Percentiles rank a stretch among this genome's conserved stretches.
Evolutionary conservation across 2,329 filamentous ascomycete species (phyloP).

Genomic region (Ustulina deusta): DNA sequence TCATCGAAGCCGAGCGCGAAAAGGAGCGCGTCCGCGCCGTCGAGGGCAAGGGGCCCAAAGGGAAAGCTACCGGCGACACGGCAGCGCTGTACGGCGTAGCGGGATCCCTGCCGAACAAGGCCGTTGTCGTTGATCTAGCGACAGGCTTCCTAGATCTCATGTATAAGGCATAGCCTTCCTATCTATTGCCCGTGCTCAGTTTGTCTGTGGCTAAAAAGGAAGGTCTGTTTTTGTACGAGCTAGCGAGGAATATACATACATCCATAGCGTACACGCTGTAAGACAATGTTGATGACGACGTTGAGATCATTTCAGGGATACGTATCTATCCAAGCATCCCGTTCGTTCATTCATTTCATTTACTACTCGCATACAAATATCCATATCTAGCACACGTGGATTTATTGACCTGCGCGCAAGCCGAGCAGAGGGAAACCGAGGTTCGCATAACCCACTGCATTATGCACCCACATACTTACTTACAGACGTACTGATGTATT

Average conservation of each 20-base stretch:
- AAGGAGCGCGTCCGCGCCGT: constrained; percentile 79
- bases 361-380: not conserved
- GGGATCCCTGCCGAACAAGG: constrained; percentile 94
- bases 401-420: not conserved
- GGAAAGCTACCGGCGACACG: constrained; percentile 79
- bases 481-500: not conserved
- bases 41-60: constrained; percentile 74
- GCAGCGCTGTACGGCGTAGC: constrained; percentile 95
- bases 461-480: not conserved
- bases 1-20: constrained; percentile 79
- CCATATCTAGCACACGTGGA: not conserved
- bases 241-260: not conserved
- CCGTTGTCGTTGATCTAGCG: constrained; percentile 89
- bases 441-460: not conserved
- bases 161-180: constrained; percentile 77
- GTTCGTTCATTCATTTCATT: not conserved
- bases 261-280: constrained; percentile 14
- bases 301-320: not conserved
- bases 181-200: not conserved
- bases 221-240: constrained; percentile 1
- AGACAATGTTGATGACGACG: constrained; percentile 4
- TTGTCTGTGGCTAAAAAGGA: not conserved
- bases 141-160: constrained; percentile 91
- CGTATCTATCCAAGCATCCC: too few relatives aligned
- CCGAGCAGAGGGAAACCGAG: not conserved